Percentiles rank a stretch among this genome's conserved stretches.
Evolutionary conservation across 2,329 filamentous ascomycete genomes (phyloP).

Genomic region (Teratosphaeriaceae sp.): DNA sequence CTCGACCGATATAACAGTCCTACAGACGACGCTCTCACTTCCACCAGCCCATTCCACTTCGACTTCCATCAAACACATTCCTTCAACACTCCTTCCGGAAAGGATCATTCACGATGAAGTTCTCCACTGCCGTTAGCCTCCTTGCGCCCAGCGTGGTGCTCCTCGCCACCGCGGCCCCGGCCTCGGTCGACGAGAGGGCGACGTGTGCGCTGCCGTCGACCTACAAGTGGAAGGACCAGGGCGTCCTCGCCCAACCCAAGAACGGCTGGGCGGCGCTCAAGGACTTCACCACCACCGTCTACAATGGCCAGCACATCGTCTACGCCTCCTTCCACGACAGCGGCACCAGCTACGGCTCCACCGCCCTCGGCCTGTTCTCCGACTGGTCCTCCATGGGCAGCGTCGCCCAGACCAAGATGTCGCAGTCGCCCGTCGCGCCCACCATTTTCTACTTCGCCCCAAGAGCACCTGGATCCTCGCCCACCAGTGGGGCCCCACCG

Average conservation of each 20-base stretch:
- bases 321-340: constrained; percentile 51
- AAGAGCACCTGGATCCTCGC: constrained; percentile 58
- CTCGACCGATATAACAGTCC: too few species aligned
- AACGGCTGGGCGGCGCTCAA: constrained; percentile 53
- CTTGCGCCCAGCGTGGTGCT: constrained; percentile 7
- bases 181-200: constrained; percentile 1
- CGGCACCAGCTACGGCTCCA: constrained; percentile 47
- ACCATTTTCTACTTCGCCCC: constrained; percentile 58
- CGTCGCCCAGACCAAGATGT: constrained; percentile 49
- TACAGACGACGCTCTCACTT: too few species aligned
- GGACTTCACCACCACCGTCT: constrained; percentile 52
- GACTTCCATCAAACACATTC: not conserved
- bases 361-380: constrained; percentile 51
- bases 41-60: too few species aligned
- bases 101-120: constrained; percentile 9
- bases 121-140: constrained; percentile 4
- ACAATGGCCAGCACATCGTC: constrained; percentile 55
- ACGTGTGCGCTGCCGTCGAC: constrained; percentile 48
- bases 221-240: constrained; percentile 45
- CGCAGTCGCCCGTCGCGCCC: constrained; percentile 46
- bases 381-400: constrained; percentile 48
- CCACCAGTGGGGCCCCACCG: constrained; percentile 56
- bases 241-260: constrained; percentile 46
- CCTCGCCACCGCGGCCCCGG: constrained; percentile 7
- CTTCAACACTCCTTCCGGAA: not conserved